These are phyloP conservation scores for Nigrospora sphaerica DNA, from an alignment of 2,329 filamentous ascomycete genomes.

Conservation along the genomic window DNA sequence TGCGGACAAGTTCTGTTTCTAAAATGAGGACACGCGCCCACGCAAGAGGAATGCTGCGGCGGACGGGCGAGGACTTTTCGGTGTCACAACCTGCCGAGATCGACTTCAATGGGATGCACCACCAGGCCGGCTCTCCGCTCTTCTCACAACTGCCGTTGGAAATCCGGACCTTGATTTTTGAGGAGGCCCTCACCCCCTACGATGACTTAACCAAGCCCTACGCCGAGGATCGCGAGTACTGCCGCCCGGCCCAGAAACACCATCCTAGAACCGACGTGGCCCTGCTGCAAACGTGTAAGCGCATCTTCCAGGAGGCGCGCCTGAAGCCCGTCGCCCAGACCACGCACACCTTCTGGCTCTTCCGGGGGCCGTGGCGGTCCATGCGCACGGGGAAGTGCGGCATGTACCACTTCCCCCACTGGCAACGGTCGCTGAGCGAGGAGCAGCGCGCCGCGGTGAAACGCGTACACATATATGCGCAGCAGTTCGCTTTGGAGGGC, in stretches of 20 bases:
- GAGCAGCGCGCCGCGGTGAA: conserved; percentile 1
- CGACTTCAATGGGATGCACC: neutral
- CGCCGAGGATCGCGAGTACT: conserved; percentile 1
- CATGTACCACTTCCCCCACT: neutral
- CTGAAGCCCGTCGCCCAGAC: conserved; percentile 1
- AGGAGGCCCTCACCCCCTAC: conserved; percentile 3
- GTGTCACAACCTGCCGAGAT: conserved; percentile 1
- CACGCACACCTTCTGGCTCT: conserved; percentile 4
- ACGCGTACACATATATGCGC: conserved; percentile 4
- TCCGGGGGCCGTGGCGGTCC: conserved; percentile 1
- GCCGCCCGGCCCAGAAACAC: neutral
- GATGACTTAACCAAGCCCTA: conserved; percentile 2
- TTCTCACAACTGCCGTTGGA: conserved; percentile 1
- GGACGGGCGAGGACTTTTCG: neutral
- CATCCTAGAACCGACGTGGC: conserved; percentile 2
- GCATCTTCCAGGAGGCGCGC: conserved; percentile 2
- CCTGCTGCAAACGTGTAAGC: conserved; percentile 4
- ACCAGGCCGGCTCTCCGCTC: neutral
- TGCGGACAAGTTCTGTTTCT: no score
- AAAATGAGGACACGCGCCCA: no score
- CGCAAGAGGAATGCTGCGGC: neutral
- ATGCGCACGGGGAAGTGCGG: neutral
- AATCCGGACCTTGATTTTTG: conserved; percentile 2
- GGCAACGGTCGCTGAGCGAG: conserved; percentile 2
- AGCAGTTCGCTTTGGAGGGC: conserved; percentile 4